Percentiles rank a stretch among this genome's conserved stretches.
Evolutionary conservation across 108 stramenopile species (phyloP).

Genomic region (Fragilaria crotonensis): DNA sequence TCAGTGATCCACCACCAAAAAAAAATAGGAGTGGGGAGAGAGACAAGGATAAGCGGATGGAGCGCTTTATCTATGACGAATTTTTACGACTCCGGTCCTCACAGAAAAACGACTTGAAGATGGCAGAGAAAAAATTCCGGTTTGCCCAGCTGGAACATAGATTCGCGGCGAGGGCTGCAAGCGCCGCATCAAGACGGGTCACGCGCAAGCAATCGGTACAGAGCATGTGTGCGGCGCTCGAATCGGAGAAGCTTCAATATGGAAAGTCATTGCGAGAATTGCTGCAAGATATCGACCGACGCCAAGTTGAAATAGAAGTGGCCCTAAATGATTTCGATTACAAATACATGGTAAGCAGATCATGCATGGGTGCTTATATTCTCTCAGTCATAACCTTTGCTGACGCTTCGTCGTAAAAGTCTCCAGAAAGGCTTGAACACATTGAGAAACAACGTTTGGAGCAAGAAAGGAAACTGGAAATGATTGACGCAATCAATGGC

Average conservation of each 20-base stretch:
- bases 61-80: slow-evolving; percentile 25
- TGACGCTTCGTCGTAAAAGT: background rate
- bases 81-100: slow-evolving; percentile 22
- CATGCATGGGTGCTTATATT: background rate
- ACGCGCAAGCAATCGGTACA: background rate
- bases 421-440: slow-evolving; percentile 1
- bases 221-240: slow-evolving; percentile 1
- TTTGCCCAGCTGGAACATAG: slow-evolving; percentile 13
- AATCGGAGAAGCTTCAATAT: slow-evolving; percentile 12
- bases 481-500: slow-evolving; percentile 31
- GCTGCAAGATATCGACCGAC: slow-evolving; percentile 26
- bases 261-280: slow-evolving; percentile 22
- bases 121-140: slow-evolving; percentile 5
- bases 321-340: background rate
- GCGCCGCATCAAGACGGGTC: background rate
- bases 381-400: background rate
- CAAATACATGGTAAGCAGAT: background rate
- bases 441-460: slow-evolving; percentile 3
- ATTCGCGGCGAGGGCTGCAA: slow-evolving; percentile 11
- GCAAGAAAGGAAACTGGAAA: slow-evolving; percentile 20
- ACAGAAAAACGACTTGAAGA: slow-evolving; percentile 14
- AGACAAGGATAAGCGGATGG: slow-evolving; percentile 8
- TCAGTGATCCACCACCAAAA: slow-evolving; percentile 3
- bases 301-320: slow-evolving; percentile 6
- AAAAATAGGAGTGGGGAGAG: slow-evolving; percentile 1